Base-by-base conservation (phyloP, 1,284 basidiomycete genomes). In the Gomphus sp. region DNA sequence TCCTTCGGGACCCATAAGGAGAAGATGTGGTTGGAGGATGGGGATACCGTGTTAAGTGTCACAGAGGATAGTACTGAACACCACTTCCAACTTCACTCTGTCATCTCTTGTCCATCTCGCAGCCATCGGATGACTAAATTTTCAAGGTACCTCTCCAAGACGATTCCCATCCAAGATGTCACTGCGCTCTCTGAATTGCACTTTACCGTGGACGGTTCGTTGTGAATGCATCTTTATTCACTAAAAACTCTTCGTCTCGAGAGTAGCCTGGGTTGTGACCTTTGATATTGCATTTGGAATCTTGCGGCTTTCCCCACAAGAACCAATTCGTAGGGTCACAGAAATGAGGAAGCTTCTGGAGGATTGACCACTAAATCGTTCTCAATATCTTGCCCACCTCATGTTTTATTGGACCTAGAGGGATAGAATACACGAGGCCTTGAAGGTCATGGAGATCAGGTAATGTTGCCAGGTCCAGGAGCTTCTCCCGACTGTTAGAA, bases 381-480 rank as follows among this genome's bases (percentile, higher is more conserved):
- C 2, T 9, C 47, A 57, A 12, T 57, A 57, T 18, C 3, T 31
- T n/a, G 16, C 7, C 0, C 45, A 34, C 5, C 22, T 33, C 31
- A 8, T 28, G 33, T 37, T 4, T 7, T 34, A 37, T 11, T 4
- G 51, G 4, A 11, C 50, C n/a, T 25, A 31, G n/a, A 12, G 7
- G 7, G 10, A 37, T 31, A 57, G 55, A 43, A 14, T 57, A 9
- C 25, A 7, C 2, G 9, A 47, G 28, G 25, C 45, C 4, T 22
- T 50, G 16, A 57, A 57, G 47, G 18, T 57, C 11, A 57, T 57
- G 47, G 48, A 57, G 22, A 36, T n/a, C 11, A 47, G 47, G 18
- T 48, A 45, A 11, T 11, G 14, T 11, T 47, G 41, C 18, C 31
- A 50, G 16, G n/a, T 16, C 4, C 14, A 16, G 4, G 33, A 36